These are phyloP conservation scores for Withania somnifera DNA, from an alignment of 305 asterid species.

Conservation along the genomic window DNA sequence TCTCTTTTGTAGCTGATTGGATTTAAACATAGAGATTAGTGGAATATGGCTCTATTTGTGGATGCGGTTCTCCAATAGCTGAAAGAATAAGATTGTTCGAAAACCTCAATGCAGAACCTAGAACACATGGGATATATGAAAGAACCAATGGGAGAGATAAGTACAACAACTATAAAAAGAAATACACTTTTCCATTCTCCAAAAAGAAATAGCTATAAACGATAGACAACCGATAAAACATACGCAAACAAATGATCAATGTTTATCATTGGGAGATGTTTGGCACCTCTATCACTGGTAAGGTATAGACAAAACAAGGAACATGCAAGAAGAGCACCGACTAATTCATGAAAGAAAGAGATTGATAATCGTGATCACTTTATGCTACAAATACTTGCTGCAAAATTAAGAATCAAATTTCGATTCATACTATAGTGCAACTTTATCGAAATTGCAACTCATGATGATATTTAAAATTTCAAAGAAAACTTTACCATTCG, in stretches of 20 bases:
- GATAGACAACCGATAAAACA: constrained; percentile 18
- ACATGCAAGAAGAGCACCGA: constrained; percentile 76
- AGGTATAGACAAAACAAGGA: constrained; percentile 84
- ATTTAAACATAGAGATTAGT: neutral
- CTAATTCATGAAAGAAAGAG: constrained; percentile 55
- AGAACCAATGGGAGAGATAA: neutral
- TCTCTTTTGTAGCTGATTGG: neutral
- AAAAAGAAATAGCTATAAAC: neutral
- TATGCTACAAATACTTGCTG: neutral
- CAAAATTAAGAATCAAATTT: neutral
- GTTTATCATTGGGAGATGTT: constrained; percentile 65
- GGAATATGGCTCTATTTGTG: neutral
- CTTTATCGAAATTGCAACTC: neutral
- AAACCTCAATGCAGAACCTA: constrained; percentile 4
- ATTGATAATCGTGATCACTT: neutral
- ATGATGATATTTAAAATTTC: neutral
- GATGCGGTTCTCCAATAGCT: neutral
- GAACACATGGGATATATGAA: neutral
- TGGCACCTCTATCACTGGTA: constrained; percentile 45
- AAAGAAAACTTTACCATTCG: neutral
- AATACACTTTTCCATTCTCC: neutral
- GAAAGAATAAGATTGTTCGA: neutral
- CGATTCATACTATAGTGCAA: neutral
- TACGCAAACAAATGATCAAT: constrained; percentile 69
- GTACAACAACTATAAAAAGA: neutral